Conservation (phyloP, 176 grass and related monocot genomes). For the Zizania latifolia region DNA sequence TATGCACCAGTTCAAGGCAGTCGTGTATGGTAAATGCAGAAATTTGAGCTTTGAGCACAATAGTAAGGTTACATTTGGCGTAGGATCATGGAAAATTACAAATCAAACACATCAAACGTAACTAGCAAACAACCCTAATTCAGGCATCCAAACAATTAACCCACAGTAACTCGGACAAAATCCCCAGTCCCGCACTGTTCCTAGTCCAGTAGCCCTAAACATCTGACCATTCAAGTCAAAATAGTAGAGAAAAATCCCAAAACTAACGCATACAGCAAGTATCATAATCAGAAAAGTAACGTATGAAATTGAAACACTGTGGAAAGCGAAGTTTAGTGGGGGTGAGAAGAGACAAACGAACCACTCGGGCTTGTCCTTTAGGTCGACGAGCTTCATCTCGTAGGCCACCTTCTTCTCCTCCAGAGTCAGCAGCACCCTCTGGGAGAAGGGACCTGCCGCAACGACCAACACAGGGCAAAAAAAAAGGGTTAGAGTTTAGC, state of each 20-base stretch:
- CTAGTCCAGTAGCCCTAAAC: background rate
- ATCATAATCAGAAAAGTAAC: background rate
- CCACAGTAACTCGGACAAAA: background rate
- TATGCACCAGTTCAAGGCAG: too few relatives aligned
- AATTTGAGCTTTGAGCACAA: background rate
- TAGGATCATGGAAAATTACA: background rate
- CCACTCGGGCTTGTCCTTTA: constrained; percentile 85
- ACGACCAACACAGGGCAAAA: background rate
- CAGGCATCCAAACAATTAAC: background rate
- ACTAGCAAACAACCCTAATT: background rate
- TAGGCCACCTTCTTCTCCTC: constrained; percentile 90
- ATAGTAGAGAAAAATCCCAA: background rate
- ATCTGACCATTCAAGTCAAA: background rate
- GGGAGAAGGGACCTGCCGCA: constrained; percentile 60
- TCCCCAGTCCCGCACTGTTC: background rate
- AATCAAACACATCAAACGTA: background rate
- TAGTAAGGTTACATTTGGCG: background rate
- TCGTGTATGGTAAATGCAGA: too few relatives aligned
- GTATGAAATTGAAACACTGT: background rate
- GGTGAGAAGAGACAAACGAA: background rate
- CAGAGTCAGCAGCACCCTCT: constrained; percentile 71
- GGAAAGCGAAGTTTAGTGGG: background rate
- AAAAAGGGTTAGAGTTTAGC: background rate
- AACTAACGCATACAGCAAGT: background rate
- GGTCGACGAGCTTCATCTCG: constrained; percentile 62